A percentile compares a stretch with the other conserved stretches of the same genome.
Conservation (phyloP, 192 early-diverging fungal species). For the Backusella macrospora region DNA sequence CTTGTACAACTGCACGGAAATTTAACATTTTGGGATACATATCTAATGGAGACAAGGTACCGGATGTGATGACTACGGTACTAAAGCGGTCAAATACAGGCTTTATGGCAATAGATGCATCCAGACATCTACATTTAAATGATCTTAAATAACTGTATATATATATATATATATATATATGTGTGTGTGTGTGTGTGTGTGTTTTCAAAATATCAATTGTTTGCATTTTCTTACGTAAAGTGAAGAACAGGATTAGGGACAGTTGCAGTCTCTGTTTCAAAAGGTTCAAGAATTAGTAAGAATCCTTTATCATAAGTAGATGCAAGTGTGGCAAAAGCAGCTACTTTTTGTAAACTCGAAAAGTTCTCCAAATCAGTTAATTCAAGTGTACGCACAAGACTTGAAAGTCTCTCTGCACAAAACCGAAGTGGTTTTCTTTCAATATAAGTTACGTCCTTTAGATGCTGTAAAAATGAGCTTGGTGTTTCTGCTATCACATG, state of each 20-base stretch:
- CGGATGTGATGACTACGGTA: constrained; percentile 97
- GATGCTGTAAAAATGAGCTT: constrained; percentile 88
- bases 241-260: constrained; percentile 96
- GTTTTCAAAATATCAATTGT: not conserved
- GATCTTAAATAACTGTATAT: not conserved
- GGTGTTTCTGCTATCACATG: constrained; percentile 98
- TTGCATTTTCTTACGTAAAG: constrained; percentile 57
- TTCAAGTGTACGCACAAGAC: constrained; percentile 91
- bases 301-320: constrained; percentile 96
- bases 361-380: constrained; percentile 90
- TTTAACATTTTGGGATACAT: constrained; percentile 96
- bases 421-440: constrained; percentile 95
- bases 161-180: too few relatives aligned
- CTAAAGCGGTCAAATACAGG: constrained; percentile 97
- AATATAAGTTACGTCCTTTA: constrained; percentile 94
- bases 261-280: constrained; percentile 89
- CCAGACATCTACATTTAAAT: constrained; percentile 71
- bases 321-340: constrained; percentile 92
- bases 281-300: constrained; percentile 94
- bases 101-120: constrained; percentile 94
- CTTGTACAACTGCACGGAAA: constrained; percentile 84
- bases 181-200: too few relatives aligned
- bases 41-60: constrained; percentile 98
- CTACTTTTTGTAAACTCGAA: constrained; percentile 80
- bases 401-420: constrained; percentile 89